Conservation (phyloP, 2,329 filamentous ascomycete species). For the Venturia asperata region DNA sequence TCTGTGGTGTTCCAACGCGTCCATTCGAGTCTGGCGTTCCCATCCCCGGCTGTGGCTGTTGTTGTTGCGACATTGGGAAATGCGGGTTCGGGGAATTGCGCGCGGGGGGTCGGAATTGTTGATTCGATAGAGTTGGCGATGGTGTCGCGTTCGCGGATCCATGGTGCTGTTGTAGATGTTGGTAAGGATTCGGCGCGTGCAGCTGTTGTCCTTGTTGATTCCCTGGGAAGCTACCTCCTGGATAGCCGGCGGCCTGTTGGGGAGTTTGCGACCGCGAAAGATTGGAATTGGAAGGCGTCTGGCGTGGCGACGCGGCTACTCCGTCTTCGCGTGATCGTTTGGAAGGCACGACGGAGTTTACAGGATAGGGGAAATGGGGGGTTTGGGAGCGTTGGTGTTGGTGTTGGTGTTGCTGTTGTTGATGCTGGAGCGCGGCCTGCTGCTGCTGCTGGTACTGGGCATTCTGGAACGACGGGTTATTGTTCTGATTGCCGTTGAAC, state of each 20-base stretch:
- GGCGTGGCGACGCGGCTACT: conserved; percentile 72
- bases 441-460: conserved; percentile 14
- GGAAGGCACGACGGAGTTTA: conserved; percentile 78
- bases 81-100: conserved; percentile 80
- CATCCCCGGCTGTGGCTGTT: conserved; percentile 51
- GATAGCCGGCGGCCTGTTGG: conserved; percentile 64
- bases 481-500: conserved; percentile 9
- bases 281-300: conserved; percentile 64
- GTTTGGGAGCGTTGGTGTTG: conserved; percentile 19
- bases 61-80: conserved; percentile 59
- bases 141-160: conserved; percentile 79
- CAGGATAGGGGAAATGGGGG: conserved; percentile 56
- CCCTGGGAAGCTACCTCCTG: conserved; percentile 54
- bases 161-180: conserved; percentile 72
- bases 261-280: conserved; percentile 89
- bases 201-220: conserved; percentile 47
- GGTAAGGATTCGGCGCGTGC: conserved; percentile 57
- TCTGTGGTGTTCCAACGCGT: conserved; percentile 62
- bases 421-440: conserved; percentile 11
- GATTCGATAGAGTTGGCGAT: conserved; percentile 85
- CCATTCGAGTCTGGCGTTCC: conserved; percentile 57
- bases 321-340: conserved; percentile 86
- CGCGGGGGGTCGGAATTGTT: conserved; percentile 59
- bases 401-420: not conserved
- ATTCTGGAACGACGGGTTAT: not conserved